Evolutionary conservation across 2,329 filamentous ascomycete species (phyloP), one percentile per base, ranked within the genome.

Genomic region (Curvularia sp.): DNA sequence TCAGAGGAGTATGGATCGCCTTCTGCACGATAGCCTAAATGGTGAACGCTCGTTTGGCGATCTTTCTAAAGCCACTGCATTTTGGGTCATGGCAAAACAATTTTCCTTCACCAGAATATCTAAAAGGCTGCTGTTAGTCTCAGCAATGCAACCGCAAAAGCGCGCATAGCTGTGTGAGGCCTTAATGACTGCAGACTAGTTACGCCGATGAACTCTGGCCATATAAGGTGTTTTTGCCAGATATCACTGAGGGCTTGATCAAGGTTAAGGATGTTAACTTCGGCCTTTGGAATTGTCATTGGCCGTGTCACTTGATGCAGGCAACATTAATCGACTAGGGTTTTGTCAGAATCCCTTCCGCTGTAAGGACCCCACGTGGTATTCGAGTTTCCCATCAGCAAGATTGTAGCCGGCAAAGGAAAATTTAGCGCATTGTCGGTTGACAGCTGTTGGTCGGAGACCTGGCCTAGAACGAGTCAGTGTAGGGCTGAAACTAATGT

Each of bases 1-100:
- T 30, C n/a, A 30, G 21, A 32, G 36, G 23, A 30, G 21, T 12
- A 36, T 43, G 28, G 23, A 25, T 45, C 12, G 38, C 28, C 42
- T 39, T 18, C 28, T 58, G 49, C 32, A 13, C 13, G 25, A 53
- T 57, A 32, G 21, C 45, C 32, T 38, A 53, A 27, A 39, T 36
- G 54, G 48, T 50, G 49, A 15, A 15, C 34, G 10, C 28, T 49
- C 30, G 49, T 48, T 49, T 50, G 42, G 41, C 7, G 21, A 45
- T 46, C 45, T 49, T 53, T 15, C 4, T 36, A 3, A 32, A 49
- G 30, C 55, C 32, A 32, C 25, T 32, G 25, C 25, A 43, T 45
- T 28, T 38, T 45, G 15, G 13, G 23, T 45, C 15, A 19, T 32
- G 13, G n/a, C 28, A 9, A 10, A 28, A 15, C n/a, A 32, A 7